A percentile compares a stretch with the other conserved stretches of the same genome.
phyloP scores from a whole-genome alignment of 768 basidiomycete genomes.

The Lactarius deliciosus region DNA sequence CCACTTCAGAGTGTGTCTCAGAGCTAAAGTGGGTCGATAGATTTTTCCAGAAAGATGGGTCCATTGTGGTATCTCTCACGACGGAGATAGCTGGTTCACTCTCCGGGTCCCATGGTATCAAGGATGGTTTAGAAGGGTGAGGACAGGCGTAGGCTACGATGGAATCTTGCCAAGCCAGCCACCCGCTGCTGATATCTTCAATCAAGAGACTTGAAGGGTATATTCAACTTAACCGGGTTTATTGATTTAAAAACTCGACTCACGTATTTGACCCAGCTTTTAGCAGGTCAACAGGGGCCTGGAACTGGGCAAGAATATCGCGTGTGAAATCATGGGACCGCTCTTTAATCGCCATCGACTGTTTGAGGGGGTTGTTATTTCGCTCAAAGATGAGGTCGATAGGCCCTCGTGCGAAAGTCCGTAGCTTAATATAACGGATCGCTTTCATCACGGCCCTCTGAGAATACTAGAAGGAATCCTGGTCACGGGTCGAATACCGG shows the following conservation, averaged over 20 bases:
- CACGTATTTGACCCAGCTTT: conserved; percentile 45
- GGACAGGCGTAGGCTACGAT: conserved; percentile 50
- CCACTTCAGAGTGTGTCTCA: conserved; percentile 67
- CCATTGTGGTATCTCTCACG: conserved; percentile 48
- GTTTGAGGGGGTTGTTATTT: conserved; percentile 67
- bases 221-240: conserved; percentile 9
- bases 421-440: conserved; percentile 75
- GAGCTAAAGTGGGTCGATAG: conserved; percentile 69
- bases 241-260: conserved; percentile 32
- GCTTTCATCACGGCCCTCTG: conserved; percentile 77
- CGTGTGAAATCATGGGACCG: conserved; percentile 54
- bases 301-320: conserved; percentile 57
- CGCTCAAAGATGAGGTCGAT: conserved; percentile 60
- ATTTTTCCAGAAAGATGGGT: conserved; percentile 64
- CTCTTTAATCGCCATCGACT: conserved; percentile 45
- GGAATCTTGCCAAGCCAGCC: conserved; percentile 60
- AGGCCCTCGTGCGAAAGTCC: conserved; percentile 59
- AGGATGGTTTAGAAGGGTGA: conserved; percentile 47
- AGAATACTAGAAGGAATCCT: conserved; percentile 49
- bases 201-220: conserved; percentile 44
- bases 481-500: background rate
- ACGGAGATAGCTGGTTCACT: conserved; percentile 52
- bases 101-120: conserved; percentile 57
- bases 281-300: conserved; percentile 45
- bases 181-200: conserved; percentile 62